Evolutionary conservation across 768 basidiomycete genomes (phyloP).

Genomic region (Mycena metata): DNA sequence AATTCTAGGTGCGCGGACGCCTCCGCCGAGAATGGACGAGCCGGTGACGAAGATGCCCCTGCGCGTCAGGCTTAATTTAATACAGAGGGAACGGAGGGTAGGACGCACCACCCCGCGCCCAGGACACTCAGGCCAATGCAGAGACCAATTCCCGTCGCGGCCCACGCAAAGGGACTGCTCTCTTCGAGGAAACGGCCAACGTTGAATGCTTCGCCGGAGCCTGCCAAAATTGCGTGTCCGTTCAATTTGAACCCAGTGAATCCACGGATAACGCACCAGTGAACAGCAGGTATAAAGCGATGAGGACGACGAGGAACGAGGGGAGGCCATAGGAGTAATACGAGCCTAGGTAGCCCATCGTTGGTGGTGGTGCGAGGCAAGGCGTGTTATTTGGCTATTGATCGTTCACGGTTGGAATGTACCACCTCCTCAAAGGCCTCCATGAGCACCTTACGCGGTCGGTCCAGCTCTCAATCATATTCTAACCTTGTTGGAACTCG

Average conservation of each 20-base stretch:
- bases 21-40: conserved; percentile 95
- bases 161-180: conserved; percentile 95
- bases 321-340: conserved; percentile 82
- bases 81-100: background rate
- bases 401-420: too few species aligned
- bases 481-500: background rate
- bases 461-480: conserved; percentile 19
- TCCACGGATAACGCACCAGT: conserved; percentile 69
- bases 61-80: conserved; percentile 30
- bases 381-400: too few species aligned
- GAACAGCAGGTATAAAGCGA: conserved; percentile 92
- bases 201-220: conserved; percentile 93
- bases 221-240: conserved; percentile 62
- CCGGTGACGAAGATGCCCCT: conserved; percentile 99
- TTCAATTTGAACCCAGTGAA: background rate
- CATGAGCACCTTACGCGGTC: conserved; percentile 92
- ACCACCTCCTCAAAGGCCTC: conserved; percentile 93
- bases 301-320: conserved; percentile 69
- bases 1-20: conserved; percentile 93
- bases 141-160: conserved; percentile 88
- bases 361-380: too few species aligned
- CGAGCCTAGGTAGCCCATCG: conserved; percentile 62
- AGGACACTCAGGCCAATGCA: conserved; percentile 95
- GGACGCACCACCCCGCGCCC: conserved; percentile 92
- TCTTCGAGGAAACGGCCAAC: conserved; percentile 95